Percentiles rank a stretch among this genome's conserved stretches.
Evolutionary conservation across 768 basidiomycete genomes (phyloP).

Genomic region (Trametes gibbosa): DNA sequence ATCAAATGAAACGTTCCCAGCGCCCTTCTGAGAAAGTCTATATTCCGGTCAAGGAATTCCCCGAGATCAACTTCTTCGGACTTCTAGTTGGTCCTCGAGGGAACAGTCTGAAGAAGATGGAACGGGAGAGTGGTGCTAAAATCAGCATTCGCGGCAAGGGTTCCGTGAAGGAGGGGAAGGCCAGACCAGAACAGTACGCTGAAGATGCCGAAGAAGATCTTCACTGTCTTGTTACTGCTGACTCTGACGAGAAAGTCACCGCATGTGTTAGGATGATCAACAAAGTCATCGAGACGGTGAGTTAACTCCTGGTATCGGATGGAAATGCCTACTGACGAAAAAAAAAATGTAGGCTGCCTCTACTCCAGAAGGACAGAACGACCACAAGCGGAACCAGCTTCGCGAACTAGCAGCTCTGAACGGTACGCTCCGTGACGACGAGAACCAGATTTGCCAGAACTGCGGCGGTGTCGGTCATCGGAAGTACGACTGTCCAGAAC

Average conservation of each 20-base stretch:
- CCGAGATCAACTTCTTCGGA: constrained; percentile 99
- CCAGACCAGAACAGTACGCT: constrained; percentile 88
- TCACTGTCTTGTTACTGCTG: constrained; percentile 94
- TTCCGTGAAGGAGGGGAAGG: constrained; percentile 98
- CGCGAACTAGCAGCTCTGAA: constrained; percentile 97
- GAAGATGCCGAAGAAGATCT: constrained; percentile 99
- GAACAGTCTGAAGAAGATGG: constrained; percentile 99
- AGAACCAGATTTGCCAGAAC: constrained; percentile 99
- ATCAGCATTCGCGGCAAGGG: constrained; percentile 99
- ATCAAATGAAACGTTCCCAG: constrained; percentile 89
- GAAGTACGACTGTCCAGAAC: constrained; percentile 99
- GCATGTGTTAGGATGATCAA: constrained; percentile 95
- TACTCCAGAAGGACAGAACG: constrained; percentile 98
- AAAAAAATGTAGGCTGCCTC: constrained; percentile 76
- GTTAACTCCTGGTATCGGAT: constrained; percentile 27
- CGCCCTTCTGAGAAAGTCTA: constrained; percentile 98
- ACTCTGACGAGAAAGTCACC: constrained; percentile 87
- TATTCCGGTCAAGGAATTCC: constrained; percentile 99
- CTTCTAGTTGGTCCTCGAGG: constrained; percentile 97
- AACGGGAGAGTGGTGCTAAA: constrained; percentile 95
- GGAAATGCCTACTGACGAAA: constrained; percentile 1
- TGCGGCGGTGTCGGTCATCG: constrained; percentile 92
- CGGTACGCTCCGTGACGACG: constrained; percentile 98
- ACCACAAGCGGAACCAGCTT: constrained; percentile 98
- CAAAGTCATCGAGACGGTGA: constrained; percentile 94